Percentiles rank a stretch among this genome's conserved stretches.
Evolutionary conservation across 225 moss, liverwort and hornwort species (phyloP).

Genomic region (Marchantia paleacea): DNA sequence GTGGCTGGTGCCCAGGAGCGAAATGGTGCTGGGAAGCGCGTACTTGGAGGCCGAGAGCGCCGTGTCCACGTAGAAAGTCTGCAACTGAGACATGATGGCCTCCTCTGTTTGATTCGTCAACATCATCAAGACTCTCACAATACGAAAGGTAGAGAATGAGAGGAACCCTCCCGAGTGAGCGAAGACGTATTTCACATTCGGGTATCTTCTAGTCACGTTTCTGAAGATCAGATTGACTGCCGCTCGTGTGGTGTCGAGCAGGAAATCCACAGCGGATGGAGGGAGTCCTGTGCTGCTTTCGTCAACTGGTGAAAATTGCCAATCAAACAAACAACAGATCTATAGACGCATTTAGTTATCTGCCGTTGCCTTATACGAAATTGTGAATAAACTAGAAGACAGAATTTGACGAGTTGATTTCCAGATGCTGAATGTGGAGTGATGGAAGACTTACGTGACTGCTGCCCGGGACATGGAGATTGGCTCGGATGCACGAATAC

Average conservation of each 20-base stretch:
- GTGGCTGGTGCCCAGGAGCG: neutral
- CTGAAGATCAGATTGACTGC: constrained; percentile 20
- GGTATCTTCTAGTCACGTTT: constrained; percentile 23
- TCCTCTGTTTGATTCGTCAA: too few relatives aligned
- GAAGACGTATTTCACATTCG: constrained; percentile 24
- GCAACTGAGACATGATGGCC: too few relatives aligned
- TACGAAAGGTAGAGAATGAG: neutral
- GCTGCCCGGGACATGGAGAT: constrained; percentile 19
- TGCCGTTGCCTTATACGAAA: too few relatives aligned
- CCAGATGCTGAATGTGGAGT: too few relatives aligned
- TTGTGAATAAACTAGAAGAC: too few relatives aligned
- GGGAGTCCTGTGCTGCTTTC: neutral
- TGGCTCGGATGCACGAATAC: constrained; percentile 34
- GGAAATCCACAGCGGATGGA: constrained; percentile 17
- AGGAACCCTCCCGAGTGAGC: constrained; percentile 33
- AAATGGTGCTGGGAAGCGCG: neutral
- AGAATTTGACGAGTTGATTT: too few relatives aligned
- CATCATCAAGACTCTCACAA: neutral
- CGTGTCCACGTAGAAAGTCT: neutral
- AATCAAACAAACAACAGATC: too few relatives aligned
- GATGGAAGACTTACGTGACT: too few relatives aligned
- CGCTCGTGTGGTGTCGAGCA: constrained; percentile 28
- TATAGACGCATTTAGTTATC: too few relatives aligned
- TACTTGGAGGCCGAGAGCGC: neutral
- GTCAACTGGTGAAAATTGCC: neutral